Evolutionary conservation across 2,329 filamentous ascomycete species (phyloP).

Genomic region (Ambrosiella beaveri): DNA sequence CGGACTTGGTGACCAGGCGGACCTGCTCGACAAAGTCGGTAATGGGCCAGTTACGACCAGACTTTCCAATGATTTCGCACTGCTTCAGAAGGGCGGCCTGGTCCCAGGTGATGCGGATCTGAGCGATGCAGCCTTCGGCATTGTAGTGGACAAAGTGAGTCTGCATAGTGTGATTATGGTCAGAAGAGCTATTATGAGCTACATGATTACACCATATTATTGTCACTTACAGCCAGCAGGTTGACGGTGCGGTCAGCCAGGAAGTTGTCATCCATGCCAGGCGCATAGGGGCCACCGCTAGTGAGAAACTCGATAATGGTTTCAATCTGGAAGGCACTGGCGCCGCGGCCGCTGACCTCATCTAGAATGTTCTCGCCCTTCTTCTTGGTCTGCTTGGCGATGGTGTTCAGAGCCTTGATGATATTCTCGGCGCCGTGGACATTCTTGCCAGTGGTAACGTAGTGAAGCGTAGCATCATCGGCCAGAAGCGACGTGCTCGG

Average conservation of each 20-base stretch:
- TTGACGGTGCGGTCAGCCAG: slow-evolving; percentile 63
- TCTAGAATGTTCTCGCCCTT: slow-evolving; percentile 63
- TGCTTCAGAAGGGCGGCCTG: slow-evolving; percentile 85
- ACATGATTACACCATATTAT: background rate
- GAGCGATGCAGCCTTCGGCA: slow-evolving; percentile 55
- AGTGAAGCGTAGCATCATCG: slow-evolving; percentile 55
- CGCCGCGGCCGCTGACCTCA: slow-evolving; percentile 54
- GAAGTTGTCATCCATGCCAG: slow-evolving; percentile 86
- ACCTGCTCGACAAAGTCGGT: slow-evolving; percentile 71
- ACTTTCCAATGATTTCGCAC: slow-evolving; percentile 80
- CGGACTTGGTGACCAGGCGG: slow-evolving; percentile 50
- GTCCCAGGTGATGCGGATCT: slow-evolving; percentile 88
- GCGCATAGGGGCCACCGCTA: slow-evolving; percentile 73
- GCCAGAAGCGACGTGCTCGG: slow-evolving; percentile 47
- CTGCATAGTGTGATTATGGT: slow-evolving; percentile 25
- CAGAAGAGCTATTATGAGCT: background rate
- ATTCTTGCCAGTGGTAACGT: slow-evolving; percentile 73
- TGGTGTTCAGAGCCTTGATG: slow-evolving; percentile 59
- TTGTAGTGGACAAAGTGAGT: slow-evolving; percentile 82
- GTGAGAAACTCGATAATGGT: slow-evolving; percentile 66
- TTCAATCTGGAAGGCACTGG: slow-evolving; percentile 66
- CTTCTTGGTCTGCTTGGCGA: slow-evolving; percentile 62
- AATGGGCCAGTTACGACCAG: slow-evolving; percentile 89
- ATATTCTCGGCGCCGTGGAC: slow-evolving; percentile 57
- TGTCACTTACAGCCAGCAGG: slow-evolving; percentile 30